Conservation (phyloP, 2,329 filamentous ascomycete species). For the Chaetomiaceae sp. region DNA sequence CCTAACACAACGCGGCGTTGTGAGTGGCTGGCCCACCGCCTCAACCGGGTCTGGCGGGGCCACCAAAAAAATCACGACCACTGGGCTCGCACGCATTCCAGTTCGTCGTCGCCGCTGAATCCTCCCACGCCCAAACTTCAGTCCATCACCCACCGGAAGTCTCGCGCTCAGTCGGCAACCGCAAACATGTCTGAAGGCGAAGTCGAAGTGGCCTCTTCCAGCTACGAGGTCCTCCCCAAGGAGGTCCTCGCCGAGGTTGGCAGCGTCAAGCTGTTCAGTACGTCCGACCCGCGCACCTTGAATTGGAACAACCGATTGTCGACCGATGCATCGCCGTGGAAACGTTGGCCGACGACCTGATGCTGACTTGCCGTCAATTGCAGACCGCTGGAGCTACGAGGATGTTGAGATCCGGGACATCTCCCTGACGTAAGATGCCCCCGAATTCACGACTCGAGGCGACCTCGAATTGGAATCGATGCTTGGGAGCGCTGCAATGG, state of each 20-base stretch:
- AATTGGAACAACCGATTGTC: constrained; percentile 1
- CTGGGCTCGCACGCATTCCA: constrained; percentile 18
- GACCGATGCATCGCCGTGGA: constrained; percentile 9
- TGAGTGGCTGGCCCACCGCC: constrained; percentile 22
- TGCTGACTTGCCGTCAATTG: constrained; percentile 33
- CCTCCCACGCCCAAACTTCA: constrained; percentile 22
- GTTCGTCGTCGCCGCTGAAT: constrained; percentile 6
- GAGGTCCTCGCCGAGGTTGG: constrained; percentile 85
- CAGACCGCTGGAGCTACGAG: constrained; percentile 97
- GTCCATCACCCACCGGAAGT: constrained; percentile 23
- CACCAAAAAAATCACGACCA: constrained; percentile 28
- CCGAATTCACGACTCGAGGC: constrained; percentile 10
- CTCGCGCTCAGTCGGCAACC: constrained; percentile 27
- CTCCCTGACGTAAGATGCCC: constrained; percentile 85
- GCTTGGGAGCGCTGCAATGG: constrained; percentile 2
- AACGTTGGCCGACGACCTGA: constrained; percentile 1
- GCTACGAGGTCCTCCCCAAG: constrained; percentile 83
- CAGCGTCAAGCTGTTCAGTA: constrained; percentile 84
- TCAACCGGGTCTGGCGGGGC: constrained; percentile 23
- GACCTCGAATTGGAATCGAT: constrained; percentile 1
- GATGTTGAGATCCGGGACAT: constrained; percentile 99
- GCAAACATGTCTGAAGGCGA: constrained; percentile 90
- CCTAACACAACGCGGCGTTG: constrained; percentile 23
- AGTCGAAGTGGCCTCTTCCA: constrained; percentile 76
- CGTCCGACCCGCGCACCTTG: constrained; percentile 11